Base-by-base conservation (phyloP, 2,329 filamentous ascomycete species). In the Beauveria varroae region DNA sequence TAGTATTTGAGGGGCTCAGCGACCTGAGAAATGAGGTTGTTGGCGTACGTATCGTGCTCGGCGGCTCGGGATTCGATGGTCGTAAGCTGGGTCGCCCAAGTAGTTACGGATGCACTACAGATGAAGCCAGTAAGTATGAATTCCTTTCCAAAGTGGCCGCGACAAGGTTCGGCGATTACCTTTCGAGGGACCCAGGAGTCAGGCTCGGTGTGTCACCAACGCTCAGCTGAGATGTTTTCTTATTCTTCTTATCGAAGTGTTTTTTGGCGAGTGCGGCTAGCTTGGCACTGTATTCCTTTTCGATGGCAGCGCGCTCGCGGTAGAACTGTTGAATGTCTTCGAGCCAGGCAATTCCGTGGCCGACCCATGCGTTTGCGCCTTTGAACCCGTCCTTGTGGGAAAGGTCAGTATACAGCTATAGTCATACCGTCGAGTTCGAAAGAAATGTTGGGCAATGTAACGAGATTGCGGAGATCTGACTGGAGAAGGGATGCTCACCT, bases 271-370 rank as follows among this genome's bases (percentile, higher is more conserved):
- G 80, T 2, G 86, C 86, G 67, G 85, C 89, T 65, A 99, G 86
- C 76, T 93, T 98, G 65, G 88, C 83, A 69, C 91, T 89, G 74
- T 99, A 98, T 74, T 99, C 96, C 77, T 96, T 97, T 78, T 99
- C 95, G 73, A 99, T 96, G 41, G 80, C 86, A 71, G 91, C 91
- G 62, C 96, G 86, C 76, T 99, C 95, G 65, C 95, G 90, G 80
- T 98, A 99, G 79, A 98, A 99, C 71, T 91, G 87, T 74, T 99
- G 91, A 65, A 99, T 90, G 69, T 99, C 95, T 70, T 97, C 93
- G 63, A 99, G 86, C 93, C 93, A 99, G 66, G 85, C 81, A 73
- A 99, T 96, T 65, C 93, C 92, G 73, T 90, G 87, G 65, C 86
- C 82, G 62, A 96, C 90, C 95, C 95, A 99, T 69, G 83, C 86